A percentile compares a stretch with the other conserved stretches of the same genome.
phyloP scores from a whole-genome alignment of 2,329 filamentous ascomycete species.

The Emergomyces africanus region DNA sequence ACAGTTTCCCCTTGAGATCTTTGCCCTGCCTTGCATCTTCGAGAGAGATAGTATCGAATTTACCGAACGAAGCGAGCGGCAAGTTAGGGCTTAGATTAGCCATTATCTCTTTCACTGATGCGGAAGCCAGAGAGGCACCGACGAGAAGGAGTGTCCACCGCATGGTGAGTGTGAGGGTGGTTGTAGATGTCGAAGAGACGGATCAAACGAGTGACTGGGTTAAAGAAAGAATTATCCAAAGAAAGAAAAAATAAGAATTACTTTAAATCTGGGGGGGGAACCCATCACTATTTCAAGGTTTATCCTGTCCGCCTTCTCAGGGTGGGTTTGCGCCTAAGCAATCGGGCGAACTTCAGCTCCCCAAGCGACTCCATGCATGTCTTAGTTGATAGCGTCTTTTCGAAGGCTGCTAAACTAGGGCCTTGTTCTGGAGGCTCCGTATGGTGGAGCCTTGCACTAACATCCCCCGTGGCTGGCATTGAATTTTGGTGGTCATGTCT shows the following conservation, averaged over 20 bases:
- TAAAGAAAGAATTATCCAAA: neutral
- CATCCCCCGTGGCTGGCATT: neutral
- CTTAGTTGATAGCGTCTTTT: neutral
- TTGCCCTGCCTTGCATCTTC: conserved; percentile 22
- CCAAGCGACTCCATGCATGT: neutral
- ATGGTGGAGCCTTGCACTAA: neutral
- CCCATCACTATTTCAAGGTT: neutral
- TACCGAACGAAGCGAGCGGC: conserved; percentile 19
- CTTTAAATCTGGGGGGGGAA: neutral
- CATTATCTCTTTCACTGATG: neutral
- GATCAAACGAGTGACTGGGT: conserved; percentile 2
- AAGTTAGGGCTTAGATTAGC: neutral
- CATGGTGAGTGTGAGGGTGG: neutral
- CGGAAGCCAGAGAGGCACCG: neutral
- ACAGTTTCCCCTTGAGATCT: neutral
- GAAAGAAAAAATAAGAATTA: neutral
- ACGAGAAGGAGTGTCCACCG: neutral
- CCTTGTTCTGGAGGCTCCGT: neutral
- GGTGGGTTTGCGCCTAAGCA: neutral
- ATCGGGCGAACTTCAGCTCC: neutral
- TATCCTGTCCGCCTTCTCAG: neutral
- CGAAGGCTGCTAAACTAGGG: neutral
- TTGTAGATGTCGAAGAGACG: neutral
- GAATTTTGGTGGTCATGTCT: neutral
- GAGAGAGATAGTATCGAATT: conserved; percentile 20